Evolutionary conservation across 2,329 filamentous ascomycete species (phyloP), one percentile per base, ranked within the genome.

Genomic region (Ophiobolus disseminans): DNA sequence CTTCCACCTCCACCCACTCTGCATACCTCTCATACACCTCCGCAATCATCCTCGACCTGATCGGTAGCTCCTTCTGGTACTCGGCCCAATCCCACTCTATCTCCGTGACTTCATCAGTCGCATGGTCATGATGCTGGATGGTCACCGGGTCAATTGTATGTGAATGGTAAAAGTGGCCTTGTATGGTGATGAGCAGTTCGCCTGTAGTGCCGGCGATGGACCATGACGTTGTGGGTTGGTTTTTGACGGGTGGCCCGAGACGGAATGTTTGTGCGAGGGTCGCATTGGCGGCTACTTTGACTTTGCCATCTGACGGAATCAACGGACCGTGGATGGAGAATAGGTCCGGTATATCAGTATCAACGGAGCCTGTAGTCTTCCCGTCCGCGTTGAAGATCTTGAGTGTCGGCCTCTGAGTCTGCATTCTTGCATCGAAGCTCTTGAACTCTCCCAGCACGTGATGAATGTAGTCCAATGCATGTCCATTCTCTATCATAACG

Each of bases 261-360:
- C 58, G 55, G 31, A 63, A 60, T 1, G 44, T 50, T 14, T 38
- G 34, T 3, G 46, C 10, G 4, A 63, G 42, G 2, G 38, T 32
- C 9, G 61, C 61, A 2, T 50, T 53, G n/a, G 52, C 34, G 4
- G 48, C 51, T 10, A 50, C 36, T 6, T 26, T 25, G 0, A 35
- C 32, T 13, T 35, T 44, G 3, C 44, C 48, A 22, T 28, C 40
- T 19, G 31, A 34, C 7, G 28, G n/a, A 14, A 30, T 26, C 3
- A 59, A 31, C 3, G 37, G 52, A 13, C 77, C 78, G 21, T 77
- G 69, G 0, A 75, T 44, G 10, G 66, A 59, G 22, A 81, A 17
- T 22, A 74, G 66, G 51, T 83, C 80, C 0, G 79, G 79, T 2
- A 80, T 75, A 16, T 78, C 66, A 1, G 76, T 77, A 0, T 23